These are phyloP conservation scores for Fomitopsis betulina DNA, from an alignment of 1,284 basidiomycete genomes.

Conservation along the genomic window DNA sequence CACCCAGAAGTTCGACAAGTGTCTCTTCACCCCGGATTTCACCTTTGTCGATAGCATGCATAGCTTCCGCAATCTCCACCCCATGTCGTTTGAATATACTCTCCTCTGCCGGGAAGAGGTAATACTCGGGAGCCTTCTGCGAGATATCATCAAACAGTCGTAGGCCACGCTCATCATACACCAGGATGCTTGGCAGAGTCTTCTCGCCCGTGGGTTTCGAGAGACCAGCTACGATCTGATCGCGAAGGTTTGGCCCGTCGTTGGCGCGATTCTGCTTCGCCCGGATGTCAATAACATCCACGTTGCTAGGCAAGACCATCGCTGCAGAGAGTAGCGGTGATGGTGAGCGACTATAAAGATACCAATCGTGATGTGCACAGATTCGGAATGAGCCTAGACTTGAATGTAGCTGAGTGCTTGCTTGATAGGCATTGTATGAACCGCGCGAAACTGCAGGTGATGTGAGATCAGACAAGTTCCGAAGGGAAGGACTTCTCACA, in stretches of 20 bases:
- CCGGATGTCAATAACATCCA: conserved; percentile 53
- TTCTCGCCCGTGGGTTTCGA: conserved; percentile 49
- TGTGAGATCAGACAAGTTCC: no score
- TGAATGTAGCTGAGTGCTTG: no score
- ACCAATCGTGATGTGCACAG: no score
- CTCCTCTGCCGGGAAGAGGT: conserved; percentile 79
- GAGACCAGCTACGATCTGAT: conserved; percentile 55
- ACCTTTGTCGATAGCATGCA: conserved; percentile 57
- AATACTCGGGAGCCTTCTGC: conserved; percentile 81
- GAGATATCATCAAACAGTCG: conserved; percentile 84
- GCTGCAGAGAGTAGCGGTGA: no score
- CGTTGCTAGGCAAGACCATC: conserved; percentile 10
- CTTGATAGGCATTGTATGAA: no score
- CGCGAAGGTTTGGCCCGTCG: conserved; percentile 35
- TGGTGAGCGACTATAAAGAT: no score
- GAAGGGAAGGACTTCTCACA: no score
- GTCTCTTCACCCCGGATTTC: conserved; percentile 46
- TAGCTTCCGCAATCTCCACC: conserved; percentile 67
- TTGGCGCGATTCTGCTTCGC: conserved; percentile 19
- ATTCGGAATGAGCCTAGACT: no score
- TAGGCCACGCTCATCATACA: conserved; percentile 86
- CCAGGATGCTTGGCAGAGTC: conserved; percentile 77
- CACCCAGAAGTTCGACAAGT: conserved; percentile 87
- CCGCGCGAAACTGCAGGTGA: no score
- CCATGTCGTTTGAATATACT: conserved; percentile 59